Base-by-base conservation (phyloP, 768 basidiomycete species). In the Trametes cingulata region DNA sequence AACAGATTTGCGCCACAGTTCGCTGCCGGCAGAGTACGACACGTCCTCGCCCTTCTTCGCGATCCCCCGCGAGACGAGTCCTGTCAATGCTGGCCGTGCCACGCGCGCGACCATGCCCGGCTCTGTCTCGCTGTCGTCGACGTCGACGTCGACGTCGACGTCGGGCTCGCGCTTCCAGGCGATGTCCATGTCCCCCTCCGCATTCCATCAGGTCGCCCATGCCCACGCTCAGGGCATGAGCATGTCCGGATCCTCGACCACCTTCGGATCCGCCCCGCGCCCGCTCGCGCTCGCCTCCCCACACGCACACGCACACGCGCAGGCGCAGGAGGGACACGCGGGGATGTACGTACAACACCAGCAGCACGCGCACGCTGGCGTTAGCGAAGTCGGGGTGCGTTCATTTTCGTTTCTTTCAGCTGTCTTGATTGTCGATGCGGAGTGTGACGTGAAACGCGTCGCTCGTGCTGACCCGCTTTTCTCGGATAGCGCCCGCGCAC, bases 391-490 rank as follows among this genome's bases (percentile, higher is more conserved):
- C n/a, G n/a, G n/a, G n/a, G n/a, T n/a, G n/a, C n/a, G n/a, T n/a
- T n/a, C n/a, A n/a, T n/a, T n/a, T n/a, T n/a, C n/a, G n/a, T 19
- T 17, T 45, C 41, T 20, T 15, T 47, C 24, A 42, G 51, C 41
- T 36, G 36, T 20, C 19, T 37, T 39, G 36, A 22, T 27, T 24
- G 6, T 27, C 36, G 43, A 52, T 36, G 20, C 39, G 19, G 27
- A n/a, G 27, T 33, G 29, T 33, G 29, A 33, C 47, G 52, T 20
- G 24, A 17, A 20, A 27, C 22, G 14, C 9, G 37, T 52, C n/a
- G 12, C 22, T 13, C n/a, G n/a, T n/a, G 4, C 53, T 61, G 19
- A 55, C 53, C 60, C 60, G 59, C 48, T 54, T 24, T 50, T 61
- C 41, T 42, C 60, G 52, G 60, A 45, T 47, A 60, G 59, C 52